Conservation (phyloP, 2,329 filamentous ascomycete genomes). For the Aspergillus carbonarius region DNA sequence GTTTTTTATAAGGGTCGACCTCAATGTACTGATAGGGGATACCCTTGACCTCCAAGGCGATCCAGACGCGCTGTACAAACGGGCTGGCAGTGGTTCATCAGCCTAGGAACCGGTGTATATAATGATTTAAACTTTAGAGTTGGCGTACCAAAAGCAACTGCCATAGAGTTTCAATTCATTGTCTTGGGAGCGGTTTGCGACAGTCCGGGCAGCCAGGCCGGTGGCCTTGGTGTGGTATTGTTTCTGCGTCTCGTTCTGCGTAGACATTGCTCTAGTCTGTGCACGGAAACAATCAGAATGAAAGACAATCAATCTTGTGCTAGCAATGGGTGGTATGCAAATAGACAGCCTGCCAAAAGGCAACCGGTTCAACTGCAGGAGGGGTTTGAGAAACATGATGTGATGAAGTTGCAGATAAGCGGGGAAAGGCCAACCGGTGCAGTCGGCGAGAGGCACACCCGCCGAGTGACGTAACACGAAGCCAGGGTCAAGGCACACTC, state of each 20-base stretch:
- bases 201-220: conserved; percentile 67
- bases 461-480: conserved; percentile 16
- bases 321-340: neutral
- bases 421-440: neutral
- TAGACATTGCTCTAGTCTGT: conserved; percentile 44
- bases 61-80: conserved; percentile 87
- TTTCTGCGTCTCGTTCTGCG: conserved; percentile 59
- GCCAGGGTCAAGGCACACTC: neutral
- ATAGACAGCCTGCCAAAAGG: neutral
- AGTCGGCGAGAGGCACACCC: neutral
- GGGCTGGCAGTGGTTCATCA: conserved; percentile 52
- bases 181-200: conserved; percentile 68
- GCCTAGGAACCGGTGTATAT: conserved; percentile 9
- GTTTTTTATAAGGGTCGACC: conserved; percentile 75
- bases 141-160: conserved; percentile 74
- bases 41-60: conserved; percentile 76
- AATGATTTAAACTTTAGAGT: neutral
- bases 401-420: neutral
- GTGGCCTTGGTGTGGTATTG: conserved; percentile 70
- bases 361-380: neutral
- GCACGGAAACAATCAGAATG: conserved; percentile 2
- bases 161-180: conserved; percentile 74
- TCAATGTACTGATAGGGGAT: conserved; percentile 84
- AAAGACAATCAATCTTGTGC: neutral
- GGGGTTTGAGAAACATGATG: neutral